phyloP scores from a whole-genome alignment of 2,329 filamentous ascomycete species.

The Alternaria consortialis region DNA sequence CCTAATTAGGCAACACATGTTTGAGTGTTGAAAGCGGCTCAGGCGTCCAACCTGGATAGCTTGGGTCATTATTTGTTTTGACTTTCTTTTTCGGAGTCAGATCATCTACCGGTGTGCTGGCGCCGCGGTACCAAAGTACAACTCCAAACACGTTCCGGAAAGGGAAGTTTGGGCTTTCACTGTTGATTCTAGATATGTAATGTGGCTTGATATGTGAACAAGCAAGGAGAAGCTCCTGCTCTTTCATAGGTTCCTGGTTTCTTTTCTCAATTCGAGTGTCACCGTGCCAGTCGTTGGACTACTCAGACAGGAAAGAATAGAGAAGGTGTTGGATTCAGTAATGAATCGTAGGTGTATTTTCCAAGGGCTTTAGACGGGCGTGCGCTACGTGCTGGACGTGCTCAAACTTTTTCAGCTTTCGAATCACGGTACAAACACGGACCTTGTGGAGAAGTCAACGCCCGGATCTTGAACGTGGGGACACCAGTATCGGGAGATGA shows the following conservation, averaged over 20 bases:
- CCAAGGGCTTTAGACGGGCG: neutral
- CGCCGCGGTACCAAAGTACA: neutral
- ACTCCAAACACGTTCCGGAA: neutral
- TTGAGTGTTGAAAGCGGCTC: neutral
- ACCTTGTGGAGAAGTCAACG: neutral
- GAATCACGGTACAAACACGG: neutral
- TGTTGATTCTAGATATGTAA: neutral
- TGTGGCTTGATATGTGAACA: constrained; percentile 2
- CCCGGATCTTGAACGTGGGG: no score
- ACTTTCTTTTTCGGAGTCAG: neutral
- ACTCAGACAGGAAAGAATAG: neutral
- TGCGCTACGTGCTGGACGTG: neutral
- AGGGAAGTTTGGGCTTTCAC: neutral
- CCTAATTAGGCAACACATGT: neutral
- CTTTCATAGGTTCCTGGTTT: neutral
- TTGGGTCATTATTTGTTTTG: neutral
- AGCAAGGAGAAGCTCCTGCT: neutral
- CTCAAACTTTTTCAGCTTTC: neutral
- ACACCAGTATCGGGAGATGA: no score
- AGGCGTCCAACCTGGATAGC: neutral
- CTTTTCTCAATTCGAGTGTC: neutral
- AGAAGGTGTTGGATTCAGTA: neutral
- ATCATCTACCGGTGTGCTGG: neutral
- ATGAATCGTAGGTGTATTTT: neutral
- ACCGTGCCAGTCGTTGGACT: neutral